Base-by-base conservation (phyloP, 805 yeast genomes). In the Nadsonia fulvescens region DNA sequence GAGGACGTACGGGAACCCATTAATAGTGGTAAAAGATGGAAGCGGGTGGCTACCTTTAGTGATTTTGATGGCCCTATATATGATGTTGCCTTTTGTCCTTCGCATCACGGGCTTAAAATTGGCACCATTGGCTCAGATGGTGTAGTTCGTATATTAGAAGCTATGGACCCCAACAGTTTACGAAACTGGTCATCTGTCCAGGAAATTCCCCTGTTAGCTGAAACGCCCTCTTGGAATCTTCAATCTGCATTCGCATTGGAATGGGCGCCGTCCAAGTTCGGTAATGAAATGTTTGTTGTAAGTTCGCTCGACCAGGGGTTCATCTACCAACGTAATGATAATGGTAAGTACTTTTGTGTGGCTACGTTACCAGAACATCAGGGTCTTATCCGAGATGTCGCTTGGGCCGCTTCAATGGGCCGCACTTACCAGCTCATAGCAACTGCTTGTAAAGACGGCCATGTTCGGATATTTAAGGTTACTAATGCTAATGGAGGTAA, bases 381-480 rank as follows among this genome's bases (percentile, higher is more conserved):
- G 28, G 93, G 93, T 2, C 58, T 86, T 20, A 79, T 86, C 17
- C 59, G 96, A 41, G 75, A 82, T 10, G 79, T 83, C 4, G 63
- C 83, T 15, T 86, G 98, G 98, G 96, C 96, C 0, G 94, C 96
- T 3, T 69, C 91, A 0, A 78, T 83, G 74, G 96, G 96, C 2
- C 58, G 93, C 37, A 69, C 73, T 35, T 78, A 68, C 46, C 93
- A 86, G 39, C 54, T 83, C 24, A 59, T 89, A 22, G 96, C 99
- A 1, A 86, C 96, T 0, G 96, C 91, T 4, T 82, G 93, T 46
- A 82, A 82, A 46, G 99, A 89, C 47, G 98, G 96, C 1, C 68
- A 59, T 41, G 82, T 89, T 7, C 64, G 96, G 28, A 72, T 89
- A 3, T 86, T 73, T 58, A 78, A 76, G 47, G 56, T 82, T 5